Percentiles rank a stretch among this genome's conserved stretches.
Evolutionary conservation across 1,284 basidiomycete species (phyloP).

Genomic region (Ceratobasidium sp.): DNA sequence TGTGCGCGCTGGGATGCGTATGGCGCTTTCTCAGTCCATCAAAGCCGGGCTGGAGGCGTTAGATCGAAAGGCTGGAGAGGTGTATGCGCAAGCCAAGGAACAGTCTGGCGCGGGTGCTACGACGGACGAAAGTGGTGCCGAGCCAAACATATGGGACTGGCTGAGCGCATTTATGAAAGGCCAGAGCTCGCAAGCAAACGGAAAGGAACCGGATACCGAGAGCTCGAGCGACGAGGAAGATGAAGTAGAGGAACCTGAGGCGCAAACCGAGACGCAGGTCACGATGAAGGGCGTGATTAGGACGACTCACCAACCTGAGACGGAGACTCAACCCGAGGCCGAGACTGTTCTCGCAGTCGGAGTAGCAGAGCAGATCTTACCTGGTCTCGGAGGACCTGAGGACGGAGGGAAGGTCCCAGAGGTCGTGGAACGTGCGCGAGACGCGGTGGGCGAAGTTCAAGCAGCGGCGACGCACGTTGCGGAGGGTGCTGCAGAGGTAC

Average conservation of each 20-base stretch:
- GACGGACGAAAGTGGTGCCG: conserved; percentile 43
- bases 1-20: conserved; percentile 53
- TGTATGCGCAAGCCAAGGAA: conserved; percentile 49
- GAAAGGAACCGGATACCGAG: conserved; percentile 33
- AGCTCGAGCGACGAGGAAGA: conserved; percentile 42
- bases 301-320: conserved; percentile 54
- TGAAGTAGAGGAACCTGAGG: conserved; percentile 46
- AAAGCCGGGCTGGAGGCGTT: conserved; percentile 55
- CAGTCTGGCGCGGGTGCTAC: conserved; percentile 23
- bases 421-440: conserved; percentile 48
- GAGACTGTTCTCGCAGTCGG: conserved; percentile 62
- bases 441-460: conserved; percentile 52
- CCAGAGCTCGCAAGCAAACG: conserved; percentile 49
- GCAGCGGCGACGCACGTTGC: conserved; percentile 47
- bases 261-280: conserved; percentile 53
- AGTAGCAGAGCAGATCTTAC: conserved; percentile 64
- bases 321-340: conserved; percentile 49
- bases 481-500: conserved; percentile 52
- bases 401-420: conserved; percentile 51
- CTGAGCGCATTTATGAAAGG: conserved; percentile 54
- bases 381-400: conserved; percentile 60
- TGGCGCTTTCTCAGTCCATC: conserved; percentile 57
- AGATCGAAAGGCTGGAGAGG: conserved; percentile 53
- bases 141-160: conserved; percentile 54
- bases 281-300: conserved; percentile 60